Evolutionary conservation across 1,284 basidiomycete species (phyloP).

Genomic region (Exobasidium cylindrosporum): DNA sequence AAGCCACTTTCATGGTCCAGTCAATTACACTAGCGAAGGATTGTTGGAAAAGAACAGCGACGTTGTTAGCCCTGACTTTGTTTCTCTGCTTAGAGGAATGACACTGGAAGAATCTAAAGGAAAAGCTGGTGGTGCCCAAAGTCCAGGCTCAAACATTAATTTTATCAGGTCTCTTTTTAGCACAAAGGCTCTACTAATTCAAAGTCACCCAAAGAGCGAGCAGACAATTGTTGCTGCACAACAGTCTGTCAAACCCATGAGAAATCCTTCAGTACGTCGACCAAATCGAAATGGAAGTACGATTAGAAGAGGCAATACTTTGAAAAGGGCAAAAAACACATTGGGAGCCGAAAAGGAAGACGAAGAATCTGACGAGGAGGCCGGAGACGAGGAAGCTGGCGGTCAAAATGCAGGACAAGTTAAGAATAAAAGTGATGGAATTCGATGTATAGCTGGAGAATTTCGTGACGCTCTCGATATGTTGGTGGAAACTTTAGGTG

Average conservation of each 20-base stretch:
- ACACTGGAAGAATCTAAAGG: slow-evolving; percentile 49
- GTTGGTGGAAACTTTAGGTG: slow-evolving; percentile 81
- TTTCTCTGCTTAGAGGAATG: slow-evolving; percentile 76
- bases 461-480: slow-evolving; percentile 78
- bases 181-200: slow-evolving; percentile 79
- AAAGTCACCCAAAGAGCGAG: slow-evolving; percentile 84
- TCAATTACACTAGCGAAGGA: slow-evolving; percentile 83
- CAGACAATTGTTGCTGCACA: slow-evolving; percentile 91
- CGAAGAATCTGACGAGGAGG: slow-evolving; percentile 57
- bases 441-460: slow-evolving; percentile 75
- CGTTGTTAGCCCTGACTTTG: slow-evolving; percentile 85
- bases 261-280: slow-evolving; percentile 68
- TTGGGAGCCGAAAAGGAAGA: slow-evolving; percentile 59
- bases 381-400: slow-evolving; percentile 22
- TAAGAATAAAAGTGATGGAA: slow-evolving; percentile 22
- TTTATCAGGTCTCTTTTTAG: slow-evolving; percentile 89
- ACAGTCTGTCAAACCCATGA: slow-evolving; percentile 87
- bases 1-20: slow-evolving; percentile 84
- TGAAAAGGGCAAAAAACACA: slow-evolving; percentile 63
- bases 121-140: slow-evolving; percentile 23
- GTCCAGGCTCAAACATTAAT: slow-evolving; percentile 57
- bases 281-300: slow-evolving; percentile 28
- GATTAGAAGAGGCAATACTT: slow-evolving; percentile 31
- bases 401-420: slow-evolving; percentile 13
- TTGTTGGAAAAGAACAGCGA: slow-evolving; percentile 88